Percentiles rank a stretch among this genome's conserved stretches.
These are phyloP conservation scores for Talaromyces sp. DNA, from an alignment of 2,329 filamentous ascomycete genomes.

Conservation along the genomic window DNA sequence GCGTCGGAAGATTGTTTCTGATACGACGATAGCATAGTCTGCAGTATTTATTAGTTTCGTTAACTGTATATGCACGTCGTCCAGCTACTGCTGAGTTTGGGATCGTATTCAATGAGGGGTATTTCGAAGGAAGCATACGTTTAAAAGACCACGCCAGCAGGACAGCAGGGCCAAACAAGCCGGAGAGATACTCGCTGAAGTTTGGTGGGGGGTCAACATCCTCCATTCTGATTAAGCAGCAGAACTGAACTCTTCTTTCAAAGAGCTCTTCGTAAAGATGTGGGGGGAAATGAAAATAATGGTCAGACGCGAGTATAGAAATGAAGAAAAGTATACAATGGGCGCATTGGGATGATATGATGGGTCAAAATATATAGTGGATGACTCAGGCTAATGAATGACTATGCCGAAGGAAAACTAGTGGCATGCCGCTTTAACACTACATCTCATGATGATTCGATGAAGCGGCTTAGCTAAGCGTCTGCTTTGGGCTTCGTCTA, in stretches of 20 bases:
- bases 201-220: neutral
- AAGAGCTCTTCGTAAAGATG: neutral
- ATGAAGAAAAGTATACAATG: neutral
- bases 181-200: conserved; percentile 13
- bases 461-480: neutral
- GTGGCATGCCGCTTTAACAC: neutral
- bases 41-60: neutral
- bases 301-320: neutral
- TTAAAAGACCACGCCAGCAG: conserved; percentile 17
- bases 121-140: conserved; percentile 11
- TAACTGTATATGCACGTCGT: neutral
- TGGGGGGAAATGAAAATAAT: neutral
- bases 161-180: conserved; percentile 17
- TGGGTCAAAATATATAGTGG: neutral
- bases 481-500: neutral
- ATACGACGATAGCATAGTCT: conserved; percentile 34
- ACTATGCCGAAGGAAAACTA: neutral
- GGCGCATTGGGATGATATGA: neutral
- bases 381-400: neutral
- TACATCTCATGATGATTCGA: neutral
- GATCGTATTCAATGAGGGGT: neutral
- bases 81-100: too few species aligned
- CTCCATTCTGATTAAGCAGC: neutral
- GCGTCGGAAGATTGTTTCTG: conserved; percentile 32
- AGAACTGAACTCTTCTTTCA: neutral